Conservation (phyloP, 768 basidiomycete genomes). For the Macrocybe gigantea region DNA sequence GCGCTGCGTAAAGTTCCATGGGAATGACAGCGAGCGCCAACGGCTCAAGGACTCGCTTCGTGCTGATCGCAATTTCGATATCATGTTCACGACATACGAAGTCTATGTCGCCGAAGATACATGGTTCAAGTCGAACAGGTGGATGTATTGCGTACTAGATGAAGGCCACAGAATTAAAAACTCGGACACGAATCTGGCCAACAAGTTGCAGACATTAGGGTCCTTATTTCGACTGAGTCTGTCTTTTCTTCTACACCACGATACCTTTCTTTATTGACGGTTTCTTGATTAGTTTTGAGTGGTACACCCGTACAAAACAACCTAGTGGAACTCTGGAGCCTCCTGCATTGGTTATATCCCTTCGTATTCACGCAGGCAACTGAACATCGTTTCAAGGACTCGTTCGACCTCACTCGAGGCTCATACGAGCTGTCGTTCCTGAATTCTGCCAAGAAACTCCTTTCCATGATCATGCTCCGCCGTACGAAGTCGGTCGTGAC, state of each 20-base stretch:
- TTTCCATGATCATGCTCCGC: slow-evolving; percentile 51
- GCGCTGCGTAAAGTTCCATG: slow-evolving; percentile 56
- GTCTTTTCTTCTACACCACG: not conserved
- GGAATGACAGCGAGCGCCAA: slow-evolving; percentile 43
- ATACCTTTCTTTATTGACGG: not conserved
- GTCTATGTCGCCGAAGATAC: slow-evolving; percentile 46
- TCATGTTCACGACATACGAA: slow-evolving; percentile 70
- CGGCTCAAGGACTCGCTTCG: slow-evolving; percentile 44
- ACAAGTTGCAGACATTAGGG: slow-evolving; percentile 50
- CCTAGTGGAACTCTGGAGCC: slow-evolving; percentile 49
- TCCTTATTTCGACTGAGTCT: slow-evolving; percentile 52
- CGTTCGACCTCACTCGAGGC: slow-evolving; percentile 51
- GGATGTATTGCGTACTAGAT: slow-evolving; percentile 55
- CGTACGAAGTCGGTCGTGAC: slow-evolving; percentile 49
- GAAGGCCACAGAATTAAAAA: slow-evolving; percentile 76
- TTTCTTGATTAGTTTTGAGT: slow-evolving; percentile 44
- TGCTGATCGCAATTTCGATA: slow-evolving; percentile 37
- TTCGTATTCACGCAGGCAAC: slow-evolving; percentile 43
- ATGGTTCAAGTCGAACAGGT: slow-evolving; percentile 58
- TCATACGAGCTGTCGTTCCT: slow-evolving; percentile 45
- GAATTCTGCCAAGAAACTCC: slow-evolving; percentile 39
- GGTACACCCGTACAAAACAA: slow-evolving; percentile 75
- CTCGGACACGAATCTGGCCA: slow-evolving; percentile 44
- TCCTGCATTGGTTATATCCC: slow-evolving; percentile 54
- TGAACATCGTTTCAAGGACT: slow-evolving; percentile 40